These are phyloP conservation scores for Fraxinus latifolia DNA, from an alignment of 305 asterid species.

Conservation along the genomic window DNA sequence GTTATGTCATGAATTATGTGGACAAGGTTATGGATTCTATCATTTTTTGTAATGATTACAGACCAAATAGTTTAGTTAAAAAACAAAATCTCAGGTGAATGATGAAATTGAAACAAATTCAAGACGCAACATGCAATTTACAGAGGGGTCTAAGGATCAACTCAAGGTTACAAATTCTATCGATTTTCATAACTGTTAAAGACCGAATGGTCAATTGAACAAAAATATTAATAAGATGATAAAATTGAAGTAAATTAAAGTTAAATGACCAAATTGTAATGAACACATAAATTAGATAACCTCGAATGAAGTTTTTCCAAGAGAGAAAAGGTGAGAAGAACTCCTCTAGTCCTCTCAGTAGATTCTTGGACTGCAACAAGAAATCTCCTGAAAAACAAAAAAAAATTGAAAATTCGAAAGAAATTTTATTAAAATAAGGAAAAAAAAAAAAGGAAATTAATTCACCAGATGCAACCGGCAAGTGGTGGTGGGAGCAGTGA, in stretches of 20 bases:
- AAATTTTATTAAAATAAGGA: neutral
- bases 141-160: no score
- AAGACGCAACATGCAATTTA: no score
- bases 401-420: neutral
- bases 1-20: neutral
- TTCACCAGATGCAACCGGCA: constrained; percentile 66
- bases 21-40: neutral
- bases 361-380: neutral
- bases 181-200: neutral
- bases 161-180: neutral
- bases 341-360: neutral
- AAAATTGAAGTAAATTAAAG: neutral
- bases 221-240: neutral
- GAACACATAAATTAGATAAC: neutral
- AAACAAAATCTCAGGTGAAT: neutral
- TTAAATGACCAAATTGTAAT: neutral
- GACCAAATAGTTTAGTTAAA: neutral
- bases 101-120: neutral
- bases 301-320: neutral
- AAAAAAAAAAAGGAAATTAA: neutral
- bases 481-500: constrained; percentile 48
- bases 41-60: neutral
- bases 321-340: neutral
- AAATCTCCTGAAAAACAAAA: neutral
- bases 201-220: neutral